Evolutionary conservation across 176 grass and related monocot genomes (phyloP).

Genomic region (sorghum (Sorghum bicolor)): DNA sequence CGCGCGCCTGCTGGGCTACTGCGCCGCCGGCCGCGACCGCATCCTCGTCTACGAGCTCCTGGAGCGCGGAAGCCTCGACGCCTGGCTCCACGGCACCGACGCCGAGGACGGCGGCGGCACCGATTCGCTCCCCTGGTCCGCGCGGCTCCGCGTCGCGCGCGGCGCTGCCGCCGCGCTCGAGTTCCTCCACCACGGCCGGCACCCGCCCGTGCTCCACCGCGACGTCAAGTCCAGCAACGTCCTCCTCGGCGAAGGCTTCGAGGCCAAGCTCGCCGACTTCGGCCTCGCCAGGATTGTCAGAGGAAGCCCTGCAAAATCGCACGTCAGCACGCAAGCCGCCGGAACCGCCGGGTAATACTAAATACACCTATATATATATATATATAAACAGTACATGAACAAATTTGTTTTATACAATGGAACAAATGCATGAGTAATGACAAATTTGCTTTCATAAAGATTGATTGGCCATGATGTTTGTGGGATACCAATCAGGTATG

Average conservation of each 20-base stretch:
- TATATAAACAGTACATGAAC: not conserved
- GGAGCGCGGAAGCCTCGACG: constrained; percentile 70
- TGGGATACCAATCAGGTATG: constrained; percentile 39
- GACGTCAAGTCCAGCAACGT: constrained; percentile 91
- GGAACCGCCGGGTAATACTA: constrained; percentile 63
- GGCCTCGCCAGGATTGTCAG: constrained; percentile 60
- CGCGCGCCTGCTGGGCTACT: constrained; percentile 71
- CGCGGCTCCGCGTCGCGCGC: constrained; percentile 47
- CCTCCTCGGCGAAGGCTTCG: constrained; percentile 61
- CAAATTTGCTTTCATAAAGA: not conserved
- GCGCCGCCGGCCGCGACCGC: constrained; percentile 56
- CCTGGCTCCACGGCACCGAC: constrained; percentile 55
- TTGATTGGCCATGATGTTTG: not conserved
- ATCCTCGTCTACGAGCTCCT: constrained; percentile 92
- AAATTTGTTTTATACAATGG: too few relatives aligned
- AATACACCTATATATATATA: not conserved
- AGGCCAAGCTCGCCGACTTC: constrained; percentile 78
- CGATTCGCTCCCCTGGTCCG: constrained; percentile 38
- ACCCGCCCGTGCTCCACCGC: constrained; percentile 68
- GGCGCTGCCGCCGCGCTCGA: constrained; percentile 59
- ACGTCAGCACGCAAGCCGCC: constrained; percentile 73
- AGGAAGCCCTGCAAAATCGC: constrained; percentile 39
- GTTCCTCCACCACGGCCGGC: constrained; percentile 74
- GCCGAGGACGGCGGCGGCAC: not conserved
- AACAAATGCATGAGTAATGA: not conserved